A percentile compares a stretch with the other conserved stretches of the same genome.
Conservation (phyloP, 2,329 filamentous ascomycete species). For the Aureobasidium vineae region DNA sequence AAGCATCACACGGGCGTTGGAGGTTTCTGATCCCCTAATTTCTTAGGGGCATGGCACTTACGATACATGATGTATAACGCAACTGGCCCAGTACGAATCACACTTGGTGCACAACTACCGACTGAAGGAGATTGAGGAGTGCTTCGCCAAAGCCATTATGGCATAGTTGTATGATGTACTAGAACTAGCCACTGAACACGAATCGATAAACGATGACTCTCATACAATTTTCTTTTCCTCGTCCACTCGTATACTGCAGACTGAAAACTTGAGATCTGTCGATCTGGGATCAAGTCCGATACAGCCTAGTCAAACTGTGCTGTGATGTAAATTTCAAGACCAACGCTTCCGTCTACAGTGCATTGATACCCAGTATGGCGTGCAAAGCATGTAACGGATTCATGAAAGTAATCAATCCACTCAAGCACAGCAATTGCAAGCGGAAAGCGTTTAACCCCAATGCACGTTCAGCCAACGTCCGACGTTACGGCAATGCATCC, state of each 20-base stretch:
- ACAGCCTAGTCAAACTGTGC: background rate
- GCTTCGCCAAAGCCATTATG: background rate
- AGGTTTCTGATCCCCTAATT: background rate
- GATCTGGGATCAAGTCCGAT: background rate
- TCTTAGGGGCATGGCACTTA: background rate
- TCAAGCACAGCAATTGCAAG: background rate
- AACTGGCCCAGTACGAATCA: background rate
- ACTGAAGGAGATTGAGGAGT: background rate
- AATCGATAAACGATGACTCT: background rate
- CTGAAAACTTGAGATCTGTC: background rate
- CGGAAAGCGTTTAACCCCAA: background rate
- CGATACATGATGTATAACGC: slow-evolving; percentile 8
- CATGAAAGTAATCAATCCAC: background rate
- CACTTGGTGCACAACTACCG: background rate
- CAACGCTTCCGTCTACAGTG: background rate
- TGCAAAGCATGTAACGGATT: background rate
- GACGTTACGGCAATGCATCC: background rate
- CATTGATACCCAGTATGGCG: background rate
- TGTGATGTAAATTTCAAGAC: background rate
- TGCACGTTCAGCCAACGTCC: background rate
- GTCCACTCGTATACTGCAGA: background rate
- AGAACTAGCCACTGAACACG: background rate
- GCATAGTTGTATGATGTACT: background rate
- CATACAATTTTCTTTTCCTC: background rate
- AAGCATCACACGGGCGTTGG: slow-evolving; percentile 10